Evolutionary conservation across 148 eudicot species (phyloP).

Genomic region (Diospyros lotus): DNA sequence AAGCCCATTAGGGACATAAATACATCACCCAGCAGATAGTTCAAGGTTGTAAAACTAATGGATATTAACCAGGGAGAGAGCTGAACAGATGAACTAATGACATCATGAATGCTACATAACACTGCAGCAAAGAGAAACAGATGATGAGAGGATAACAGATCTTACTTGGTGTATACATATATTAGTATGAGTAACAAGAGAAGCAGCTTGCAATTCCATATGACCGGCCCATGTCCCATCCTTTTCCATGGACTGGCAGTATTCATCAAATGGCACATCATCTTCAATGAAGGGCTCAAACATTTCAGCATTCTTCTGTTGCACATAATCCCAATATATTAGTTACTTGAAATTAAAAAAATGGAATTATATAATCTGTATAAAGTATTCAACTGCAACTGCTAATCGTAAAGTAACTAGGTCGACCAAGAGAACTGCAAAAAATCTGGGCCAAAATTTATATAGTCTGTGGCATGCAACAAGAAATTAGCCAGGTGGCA

Average conservation of each 20-base stretch:
- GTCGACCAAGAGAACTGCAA: neutral
- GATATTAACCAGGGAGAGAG: neutral
- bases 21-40: neutral
- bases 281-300: conserved; percentile 98
- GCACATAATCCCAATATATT: conserved; percentile 9
- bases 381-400: neutral
- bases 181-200: conserved; percentile 71
- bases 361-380: neutral
- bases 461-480: neutral
- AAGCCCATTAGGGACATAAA: neutral
- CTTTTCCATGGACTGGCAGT: conserved; percentile 76
- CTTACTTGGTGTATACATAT: conserved; percentile 89
- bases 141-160: conserved; percentile 6
- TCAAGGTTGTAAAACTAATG: neutral
- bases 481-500: neutral
- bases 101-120: neutral
- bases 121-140: neutral
- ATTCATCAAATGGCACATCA: conserved; percentile 84
- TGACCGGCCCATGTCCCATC: conserved; percentile 99
- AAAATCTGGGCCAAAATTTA: neutral
- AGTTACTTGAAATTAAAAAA: neutral
- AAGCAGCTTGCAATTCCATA: conserved; percentile 98
- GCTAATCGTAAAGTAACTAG: neutral
- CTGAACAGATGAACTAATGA: neutral
- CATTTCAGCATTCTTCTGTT: conserved; percentile 67